These are phyloP conservation scores for Albophoma yamanashiensis DNA, from an alignment of 2,329 filamentous ascomycete species.

Conservation along the genomic window DNA sequence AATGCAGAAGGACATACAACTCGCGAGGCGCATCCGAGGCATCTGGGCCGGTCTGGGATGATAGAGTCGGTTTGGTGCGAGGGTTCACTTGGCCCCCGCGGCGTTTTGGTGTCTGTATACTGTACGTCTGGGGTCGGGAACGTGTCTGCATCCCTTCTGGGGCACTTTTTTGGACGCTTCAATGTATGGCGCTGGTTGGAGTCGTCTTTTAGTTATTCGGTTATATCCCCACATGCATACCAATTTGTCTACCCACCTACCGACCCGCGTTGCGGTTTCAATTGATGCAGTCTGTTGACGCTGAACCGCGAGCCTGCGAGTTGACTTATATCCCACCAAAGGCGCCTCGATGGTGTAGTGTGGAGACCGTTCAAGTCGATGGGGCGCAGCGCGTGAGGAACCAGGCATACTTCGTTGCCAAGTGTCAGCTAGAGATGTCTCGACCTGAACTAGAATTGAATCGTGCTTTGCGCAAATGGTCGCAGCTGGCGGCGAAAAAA, in stretches of 20 bases:
- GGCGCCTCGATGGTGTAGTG: not conserved
- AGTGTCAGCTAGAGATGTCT: not conserved
- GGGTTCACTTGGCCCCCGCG: not conserved
- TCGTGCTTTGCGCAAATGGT: not conserved
- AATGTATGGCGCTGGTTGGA: not conserved
- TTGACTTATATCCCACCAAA: not conserved
- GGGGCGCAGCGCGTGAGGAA: not conserved
- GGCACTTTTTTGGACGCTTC: not conserved
- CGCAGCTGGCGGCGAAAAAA: not conserved
- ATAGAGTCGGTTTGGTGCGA: not conserved
- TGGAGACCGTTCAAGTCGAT: not conserved
- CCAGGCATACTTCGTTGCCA: not conserved
- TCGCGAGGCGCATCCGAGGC: constrained; percentile 71
- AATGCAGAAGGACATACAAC: constrained; percentile 96
- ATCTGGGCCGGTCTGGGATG: constrained; percentile 59
- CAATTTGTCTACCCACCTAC: not conserved
- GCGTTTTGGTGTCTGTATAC: not conserved
- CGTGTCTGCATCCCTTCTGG: not conserved
- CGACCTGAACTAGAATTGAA: not conserved
- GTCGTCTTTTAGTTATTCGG: not conserved
- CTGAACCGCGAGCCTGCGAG: not conserved
- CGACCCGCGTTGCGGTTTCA: not conserved
- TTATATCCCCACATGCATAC: not conserved
- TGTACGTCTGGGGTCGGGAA: not conserved
- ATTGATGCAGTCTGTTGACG: not conserved